Conservation (phyloP, 1,139 yeast species). For the Nakaseomyces bracarensis region DNA sequence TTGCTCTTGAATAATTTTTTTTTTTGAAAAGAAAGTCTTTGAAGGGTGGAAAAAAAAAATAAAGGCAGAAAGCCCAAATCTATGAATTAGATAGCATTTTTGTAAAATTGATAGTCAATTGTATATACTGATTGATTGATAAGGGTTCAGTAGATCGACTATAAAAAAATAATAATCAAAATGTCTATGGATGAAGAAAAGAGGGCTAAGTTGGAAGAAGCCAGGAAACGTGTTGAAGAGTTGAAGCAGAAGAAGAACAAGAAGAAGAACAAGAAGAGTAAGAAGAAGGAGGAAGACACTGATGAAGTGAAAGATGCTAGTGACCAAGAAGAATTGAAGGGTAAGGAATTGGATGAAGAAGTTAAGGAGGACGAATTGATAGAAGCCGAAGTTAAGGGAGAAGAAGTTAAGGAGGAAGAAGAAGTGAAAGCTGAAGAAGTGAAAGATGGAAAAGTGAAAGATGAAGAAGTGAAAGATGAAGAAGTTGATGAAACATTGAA, state of each 20-base stretch:
- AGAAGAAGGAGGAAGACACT: slow-evolving; percentile 12
- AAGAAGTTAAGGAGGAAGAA: slow-evolving; percentile 6
- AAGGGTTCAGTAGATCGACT: too few relatives aligned
- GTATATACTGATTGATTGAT: too few relatives aligned
- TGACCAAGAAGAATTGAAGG: neutral
- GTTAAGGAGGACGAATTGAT: neutral
- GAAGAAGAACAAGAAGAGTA: slow-evolving; percentile 26
- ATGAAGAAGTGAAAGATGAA: neutral
- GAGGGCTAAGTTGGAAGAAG: slow-evolving; percentile 31
- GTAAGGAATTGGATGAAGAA: slow-evolving; percentile 7
- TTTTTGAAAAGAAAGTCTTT: too few relatives aligned
- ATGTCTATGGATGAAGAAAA: slow-evolving; percentile 28
- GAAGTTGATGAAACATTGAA: neutral
- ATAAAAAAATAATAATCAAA: too few relatives aligned
- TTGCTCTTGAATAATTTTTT: too few relatives aligned
- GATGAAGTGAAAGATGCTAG: slow-evolving; percentile 1
- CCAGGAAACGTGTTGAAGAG: slow-evolving; percentile 32
- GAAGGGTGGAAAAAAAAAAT: too few relatives aligned
- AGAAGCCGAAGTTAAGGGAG: neutral
- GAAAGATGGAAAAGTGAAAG: neutral
- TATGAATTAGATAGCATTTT: too few relatives aligned
- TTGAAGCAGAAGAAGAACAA: slow-evolving; percentile 31
- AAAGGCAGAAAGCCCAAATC: too few relatives aligned
- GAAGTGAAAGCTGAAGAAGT: neutral
- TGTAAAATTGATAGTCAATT: too few relatives aligned